These are phyloP conservation scores for Ustilago trichophora DNA, from an alignment of 1,284 basidiomycete species.

Conservation along the genomic window DNA sequence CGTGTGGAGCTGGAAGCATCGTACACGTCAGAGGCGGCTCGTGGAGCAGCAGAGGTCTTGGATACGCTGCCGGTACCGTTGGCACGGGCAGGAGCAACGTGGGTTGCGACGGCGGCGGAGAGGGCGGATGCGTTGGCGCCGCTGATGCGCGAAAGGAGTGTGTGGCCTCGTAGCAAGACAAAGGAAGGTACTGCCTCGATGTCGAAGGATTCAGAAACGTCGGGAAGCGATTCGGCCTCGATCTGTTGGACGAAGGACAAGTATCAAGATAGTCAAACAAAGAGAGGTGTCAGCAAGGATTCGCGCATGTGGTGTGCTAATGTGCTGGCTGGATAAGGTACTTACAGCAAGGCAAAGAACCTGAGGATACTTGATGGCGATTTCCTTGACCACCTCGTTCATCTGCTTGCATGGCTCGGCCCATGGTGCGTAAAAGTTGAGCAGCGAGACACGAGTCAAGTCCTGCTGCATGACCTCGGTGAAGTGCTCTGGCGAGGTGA, in stretches of 20 bases:
- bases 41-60: slow-evolving; percentile 52
- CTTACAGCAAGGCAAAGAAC: slow-evolving; percentile 82
- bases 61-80: slow-evolving; percentile 51
- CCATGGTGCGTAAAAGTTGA: slow-evolving; percentile 67
- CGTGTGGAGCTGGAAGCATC: slow-evolving; percentile 27
- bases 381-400: slow-evolving; percentile 64
- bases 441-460: slow-evolving; percentile 59
- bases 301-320: too few species aligned
- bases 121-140: slow-evolving; percentile 83
- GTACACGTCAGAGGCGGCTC: slow-evolving; percentile 51
- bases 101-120: slow-evolving; percentile 73
- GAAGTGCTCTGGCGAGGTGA: slow-evolving; percentile 64
- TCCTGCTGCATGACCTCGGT: slow-evolving; percentile 58
- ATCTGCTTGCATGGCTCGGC: slow-evolving; percentile 66
- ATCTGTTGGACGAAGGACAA: too few species aligned
- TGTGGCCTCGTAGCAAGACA: slow-evolving; percentile 86
- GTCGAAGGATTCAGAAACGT: slow-evolving; percentile 93
- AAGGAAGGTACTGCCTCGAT: slow-evolving; percentile 89
- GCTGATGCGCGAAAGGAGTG: slow-evolving; percentile 79
- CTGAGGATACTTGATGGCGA: slow-evolving; percentile 77
- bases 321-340: too few species aligned
- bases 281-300: too few species aligned
- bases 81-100: slow-evolving; percentile 66
- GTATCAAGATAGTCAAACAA: too few species aligned
- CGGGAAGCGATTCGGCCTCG: slow-evolving; percentile 85